These are phyloP conservation scores for Magnaporthales sp. DNA, from an alignment of 2,329 filamentous ascomycete genomes.

Conservation along the genomic window DNA sequence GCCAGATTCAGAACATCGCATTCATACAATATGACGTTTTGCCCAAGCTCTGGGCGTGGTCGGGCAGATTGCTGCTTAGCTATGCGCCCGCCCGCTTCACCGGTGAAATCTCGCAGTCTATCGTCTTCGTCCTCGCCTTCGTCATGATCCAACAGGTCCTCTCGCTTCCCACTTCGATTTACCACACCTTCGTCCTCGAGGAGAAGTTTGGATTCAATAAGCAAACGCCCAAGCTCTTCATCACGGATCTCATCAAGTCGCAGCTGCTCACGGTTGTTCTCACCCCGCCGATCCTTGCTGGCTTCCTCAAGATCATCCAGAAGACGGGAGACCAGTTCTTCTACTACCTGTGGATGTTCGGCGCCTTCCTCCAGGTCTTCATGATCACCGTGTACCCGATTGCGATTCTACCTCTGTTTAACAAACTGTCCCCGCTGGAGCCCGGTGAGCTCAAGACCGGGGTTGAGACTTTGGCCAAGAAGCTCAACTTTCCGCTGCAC, in stretches of 20 bases:
- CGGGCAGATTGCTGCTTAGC: conserved; percentile 63
- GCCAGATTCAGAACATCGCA: conserved; percentile 78
- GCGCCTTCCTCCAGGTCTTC: conserved; percentile 80
- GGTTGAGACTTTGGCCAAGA: conserved; percentile 75
- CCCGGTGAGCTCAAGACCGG: conserved; percentile 79
- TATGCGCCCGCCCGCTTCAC: conserved; percentile 72
- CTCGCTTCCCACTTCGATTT: conserved; percentile 74
- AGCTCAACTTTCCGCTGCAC: conserved; percentile 82
- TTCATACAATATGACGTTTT: conserved; percentile 89
- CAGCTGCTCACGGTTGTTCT: conserved; percentile 74
- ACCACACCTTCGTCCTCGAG: conserved; percentile 92
- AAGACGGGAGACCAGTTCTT: conserved; percentile 93
- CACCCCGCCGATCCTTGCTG: conserved; percentile 80
- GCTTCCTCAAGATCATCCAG: conserved; percentile 88
- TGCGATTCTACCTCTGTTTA: conserved; percentile 90
- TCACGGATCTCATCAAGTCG: conserved; percentile 86
- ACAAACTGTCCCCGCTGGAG: conserved; percentile 90
- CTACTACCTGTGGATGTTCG: conserved; percentile 95
- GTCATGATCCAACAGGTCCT: conserved; percentile 73
- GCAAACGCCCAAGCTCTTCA: conserved; percentile 80
- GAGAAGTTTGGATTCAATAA: conserved; percentile 99
- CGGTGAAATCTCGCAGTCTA: conserved; percentile 88
- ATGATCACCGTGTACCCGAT: conserved; percentile 96
- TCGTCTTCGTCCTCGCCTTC: conserved; percentile 85
- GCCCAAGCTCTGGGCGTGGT: conserved; percentile 80